Evolutionary conservation across 257 asterid genomes (phyloP).

Genomic region (Solanum pinnatisectum): DNA sequence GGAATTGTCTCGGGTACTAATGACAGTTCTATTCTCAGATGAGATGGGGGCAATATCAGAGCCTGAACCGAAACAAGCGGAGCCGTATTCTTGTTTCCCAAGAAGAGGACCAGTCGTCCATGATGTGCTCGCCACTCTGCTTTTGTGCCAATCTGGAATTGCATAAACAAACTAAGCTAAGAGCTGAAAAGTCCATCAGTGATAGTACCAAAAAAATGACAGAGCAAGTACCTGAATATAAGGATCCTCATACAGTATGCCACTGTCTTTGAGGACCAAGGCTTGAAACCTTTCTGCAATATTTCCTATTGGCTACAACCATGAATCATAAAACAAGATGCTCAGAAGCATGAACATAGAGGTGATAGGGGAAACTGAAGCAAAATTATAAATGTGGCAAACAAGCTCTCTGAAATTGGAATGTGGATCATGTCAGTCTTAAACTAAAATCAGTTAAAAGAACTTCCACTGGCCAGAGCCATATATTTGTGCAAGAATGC

Average conservation of each 20-base stretch:
- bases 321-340: not conserved
- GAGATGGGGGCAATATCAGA: constrained; percentile 67
- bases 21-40: constrained; percentile 70
- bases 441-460: not conserved
- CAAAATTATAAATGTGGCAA: not conserved
- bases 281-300: constrained; percentile 80
- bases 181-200: not conserved
- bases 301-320: constrained; percentile 75
- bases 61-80: constrained; percentile 79
- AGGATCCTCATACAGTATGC: constrained; percentile 89
- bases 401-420: not conserved
- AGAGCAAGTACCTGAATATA: constrained; percentile 60
- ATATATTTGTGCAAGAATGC: not conserved
- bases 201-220: not conserved
- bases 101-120: constrained; percentile 80
- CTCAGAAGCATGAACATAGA: not conserved
- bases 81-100: constrained; percentile 83
- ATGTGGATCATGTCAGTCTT: not conserved
- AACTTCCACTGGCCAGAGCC: not conserved
- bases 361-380: not conserved
- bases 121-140: constrained; percentile 95
- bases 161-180: not conserved
- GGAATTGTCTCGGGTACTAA: constrained; percentile 90
- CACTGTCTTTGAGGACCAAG: constrained; percentile 86
- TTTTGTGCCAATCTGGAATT: constrained; percentile 79